phyloP scores from a whole-genome alignment of 495 filamentous ascomycete species.

The Talaromyces nanjingensis region DNA sequence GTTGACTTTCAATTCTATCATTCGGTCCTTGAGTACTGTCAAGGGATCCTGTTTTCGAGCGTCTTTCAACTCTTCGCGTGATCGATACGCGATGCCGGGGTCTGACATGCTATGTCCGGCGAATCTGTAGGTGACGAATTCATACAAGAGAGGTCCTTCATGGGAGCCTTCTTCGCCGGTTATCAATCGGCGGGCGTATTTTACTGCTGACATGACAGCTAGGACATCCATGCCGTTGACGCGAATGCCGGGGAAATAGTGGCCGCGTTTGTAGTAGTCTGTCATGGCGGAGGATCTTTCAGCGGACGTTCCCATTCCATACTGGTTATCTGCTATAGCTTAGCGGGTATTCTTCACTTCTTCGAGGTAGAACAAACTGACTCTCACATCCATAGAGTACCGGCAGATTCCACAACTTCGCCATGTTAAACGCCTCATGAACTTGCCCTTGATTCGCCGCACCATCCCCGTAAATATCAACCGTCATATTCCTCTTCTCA shows the following conservation, averaged over 20 bases:
- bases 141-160: conserved; percentile 3
- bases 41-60: conserved; percentile 6
- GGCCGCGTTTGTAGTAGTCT: conserved; percentile 8
- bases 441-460: conserved; percentile 93
- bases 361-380: neutral
- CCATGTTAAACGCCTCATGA: conserved; percentile 95
- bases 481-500: conserved; percentile 1
- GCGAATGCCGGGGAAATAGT: conserved; percentile 4
- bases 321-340: conserved; percentile 1
- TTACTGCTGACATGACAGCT: conserved; percentile 6
- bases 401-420: conserved; percentile 9
- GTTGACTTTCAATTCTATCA: conserved; percentile 3
- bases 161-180: conserved; percentile 3
- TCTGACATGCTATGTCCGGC: conserved; percentile 9
- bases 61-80: conserved; percentile 6
- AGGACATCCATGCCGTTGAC: conserved; percentile 9
- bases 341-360: neutral
- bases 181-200: neutral
- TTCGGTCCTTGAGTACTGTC: neutral
- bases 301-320: conserved; percentile 10
- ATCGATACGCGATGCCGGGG: conserved; percentile 3
- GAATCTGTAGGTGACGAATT: conserved; percentile 7
- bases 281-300: conserved; percentile 7
- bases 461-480: conserved; percentile 4
- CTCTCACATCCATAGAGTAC: conserved; percentile 6